Evolutionary conservation across 768 basidiomycete species (phyloP).

Genomic region (Pulveroboletus sp.): DNA sequence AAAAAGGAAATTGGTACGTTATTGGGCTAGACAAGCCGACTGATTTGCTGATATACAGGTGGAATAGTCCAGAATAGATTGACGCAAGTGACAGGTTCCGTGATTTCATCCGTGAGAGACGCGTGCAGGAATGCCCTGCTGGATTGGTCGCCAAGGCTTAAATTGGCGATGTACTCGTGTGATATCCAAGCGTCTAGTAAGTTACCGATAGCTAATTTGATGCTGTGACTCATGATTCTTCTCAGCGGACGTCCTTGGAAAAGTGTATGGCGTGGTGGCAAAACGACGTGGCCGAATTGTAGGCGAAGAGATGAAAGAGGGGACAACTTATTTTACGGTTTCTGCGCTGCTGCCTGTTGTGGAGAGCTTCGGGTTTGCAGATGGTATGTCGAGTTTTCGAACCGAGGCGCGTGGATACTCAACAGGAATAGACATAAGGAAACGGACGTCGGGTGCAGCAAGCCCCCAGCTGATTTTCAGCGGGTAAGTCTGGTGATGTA

Average conservation of each 20-base stretch:
- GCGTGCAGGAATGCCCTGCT: constrained; percentile 86
- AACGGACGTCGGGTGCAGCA: constrained; percentile 93
- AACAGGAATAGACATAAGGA: constrained; percentile 76
- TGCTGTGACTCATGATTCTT: constrained; percentile 9
- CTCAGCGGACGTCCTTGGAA: constrained; percentile 92
- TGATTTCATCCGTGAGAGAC: constrained; percentile 87
- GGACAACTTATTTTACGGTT: constrained; percentile 91
- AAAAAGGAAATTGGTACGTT: constrained; percentile 66
- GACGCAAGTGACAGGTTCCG: constrained; percentile 84
- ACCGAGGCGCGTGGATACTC: neutral
- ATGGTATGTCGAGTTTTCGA: constrained; percentile 53
- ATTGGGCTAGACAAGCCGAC: neutral
- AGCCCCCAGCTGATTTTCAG: constrained; percentile 97
- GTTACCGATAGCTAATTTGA: constrained; percentile 28
- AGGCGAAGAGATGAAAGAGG: constrained; percentile 98
- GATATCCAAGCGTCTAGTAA: constrained; percentile 97
- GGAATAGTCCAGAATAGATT: constrained; percentile 69
- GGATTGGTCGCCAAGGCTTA: constrained; percentile 96
- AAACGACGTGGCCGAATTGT: constrained; percentile 89
- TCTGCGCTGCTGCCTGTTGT: constrained; percentile 90
- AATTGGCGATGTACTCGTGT: constrained; percentile 98
- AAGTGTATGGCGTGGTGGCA: constrained; percentile 94
- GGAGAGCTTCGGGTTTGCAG: constrained; percentile 96
- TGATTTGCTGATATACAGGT: constrained; percentile 12
- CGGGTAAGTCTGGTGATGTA: constrained; percentile 53